phyloP scores from a whole-genome alignment of 306 rosid species.

The Gastrolobium villosum region DNA sequence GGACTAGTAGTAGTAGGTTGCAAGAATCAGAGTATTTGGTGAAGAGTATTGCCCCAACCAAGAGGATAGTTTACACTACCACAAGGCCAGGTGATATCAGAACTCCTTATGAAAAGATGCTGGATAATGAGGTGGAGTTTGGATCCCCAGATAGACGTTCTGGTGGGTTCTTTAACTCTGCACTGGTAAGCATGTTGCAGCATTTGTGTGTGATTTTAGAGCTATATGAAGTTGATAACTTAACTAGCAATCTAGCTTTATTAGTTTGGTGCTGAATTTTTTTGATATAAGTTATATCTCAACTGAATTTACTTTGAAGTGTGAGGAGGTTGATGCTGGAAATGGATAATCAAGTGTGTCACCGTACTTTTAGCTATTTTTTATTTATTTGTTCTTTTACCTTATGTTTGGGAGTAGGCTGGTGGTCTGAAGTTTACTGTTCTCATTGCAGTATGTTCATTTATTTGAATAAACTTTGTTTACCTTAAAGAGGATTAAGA shows the following conservation, averaged over 20 bases:
- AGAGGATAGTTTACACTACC: conserved; percentile 83
- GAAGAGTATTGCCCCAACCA: conserved; percentile 74
- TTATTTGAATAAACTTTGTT: background rate
- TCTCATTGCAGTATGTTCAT: background rate
- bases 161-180: conserved; percentile 87
- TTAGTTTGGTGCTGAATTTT: background rate
- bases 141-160: conserved; percentile 95
- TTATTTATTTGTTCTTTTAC: background rate
- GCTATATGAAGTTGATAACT: background rate
- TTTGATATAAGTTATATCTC: background rate
- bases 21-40: conserved; percentile 79
- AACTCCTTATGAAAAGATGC: conserved; percentile 94
- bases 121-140: conserved; percentile 91
- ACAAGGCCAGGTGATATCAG: conserved; percentile 91
- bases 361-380: conserved; percentile 1
- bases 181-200: conserved; percentile 71
- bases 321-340: conserved; percentile 28
- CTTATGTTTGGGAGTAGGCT: conserved; percentile 16
- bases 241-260: background rate
- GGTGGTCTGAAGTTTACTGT: conserved; percentile 26
- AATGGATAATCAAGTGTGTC: conserved; percentile 18
- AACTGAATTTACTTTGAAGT: conserved; percentile 3
- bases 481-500: background rate
- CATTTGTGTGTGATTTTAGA: conserved; percentile 6
- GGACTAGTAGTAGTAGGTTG: conserved; percentile 54